Percentiles rank a stretch among this genome's conserved stretches.
phyloP scores from a whole-genome alignment of 345 rosid species.

The Pistacia vera region DNA sequence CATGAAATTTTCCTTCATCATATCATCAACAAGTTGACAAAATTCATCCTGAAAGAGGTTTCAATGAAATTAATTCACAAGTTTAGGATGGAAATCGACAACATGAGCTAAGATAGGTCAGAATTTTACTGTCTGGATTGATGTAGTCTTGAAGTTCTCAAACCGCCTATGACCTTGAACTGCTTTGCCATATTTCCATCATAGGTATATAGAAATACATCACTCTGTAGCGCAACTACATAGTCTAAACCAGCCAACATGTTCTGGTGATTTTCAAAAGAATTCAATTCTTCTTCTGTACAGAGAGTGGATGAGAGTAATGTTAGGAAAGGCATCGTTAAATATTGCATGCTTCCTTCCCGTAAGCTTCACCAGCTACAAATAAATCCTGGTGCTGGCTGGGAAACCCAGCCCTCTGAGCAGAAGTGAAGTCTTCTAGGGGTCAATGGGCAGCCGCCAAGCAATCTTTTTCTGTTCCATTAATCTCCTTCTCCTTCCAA shows the following conservation, averaged over 20 bases:
- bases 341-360: constrained; percentile 85
- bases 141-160: constrained; percentile 85
- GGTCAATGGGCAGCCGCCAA: constrained; percentile 91
- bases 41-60: constrained; percentile 63
- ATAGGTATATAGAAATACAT: constrained; percentile 81
- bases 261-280: constrained; percentile 83
- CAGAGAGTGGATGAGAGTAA: constrained; percentile 90
- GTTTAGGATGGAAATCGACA: not conserved
- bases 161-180: constrained; percentile 93
- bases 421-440: constrained; percentile 89
- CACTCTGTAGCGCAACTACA: constrained; percentile 86
- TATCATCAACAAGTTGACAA: constrained; percentile 82
- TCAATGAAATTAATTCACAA: constrained; percentile 13
- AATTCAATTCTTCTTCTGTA: constrained; percentile 67
- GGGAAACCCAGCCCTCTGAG: constrained; percentile 82
- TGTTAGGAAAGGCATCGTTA: constrained; percentile 61
- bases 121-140: constrained; percentile 77
- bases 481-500: constrained; percentile 95
- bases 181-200: constrained; percentile 99
- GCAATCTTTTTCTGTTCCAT: constrained; percentile 86
- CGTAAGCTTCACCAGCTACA: constrained; percentile 96
- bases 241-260: constrained; percentile 96
- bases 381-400: constrained; percentile 79
- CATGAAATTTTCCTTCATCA: constrained; percentile 77
- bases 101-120: not conserved